These are phyloP conservation scores for Aspergillus carbonarius DNA, from an alignment of 2,329 filamentous ascomycete species.

Conservation along the genomic window DNA sequence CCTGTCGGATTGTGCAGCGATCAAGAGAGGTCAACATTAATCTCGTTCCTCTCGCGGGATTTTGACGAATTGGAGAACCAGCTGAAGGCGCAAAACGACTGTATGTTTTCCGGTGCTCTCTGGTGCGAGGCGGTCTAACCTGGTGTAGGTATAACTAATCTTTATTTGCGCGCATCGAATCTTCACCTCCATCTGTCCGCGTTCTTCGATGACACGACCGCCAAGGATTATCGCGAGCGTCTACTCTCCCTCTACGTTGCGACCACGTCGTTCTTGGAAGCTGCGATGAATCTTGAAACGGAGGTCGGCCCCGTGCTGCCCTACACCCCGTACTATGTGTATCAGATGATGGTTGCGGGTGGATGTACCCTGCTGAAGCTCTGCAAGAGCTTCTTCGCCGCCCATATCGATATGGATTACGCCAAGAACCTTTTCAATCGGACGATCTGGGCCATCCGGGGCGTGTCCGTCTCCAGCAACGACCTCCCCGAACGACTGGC, in stretches of 20 bases:
- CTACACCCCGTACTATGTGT: constrained; percentile 61
- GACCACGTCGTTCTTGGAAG: constrained; percentile 48
- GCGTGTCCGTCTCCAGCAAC: constrained; percentile 61
- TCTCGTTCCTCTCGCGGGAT: constrained; percentile 47
- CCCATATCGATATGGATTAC: constrained; percentile 56
- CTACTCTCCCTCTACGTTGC: constrained; percentile 47
- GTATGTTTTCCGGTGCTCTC: constrained; percentile 26
- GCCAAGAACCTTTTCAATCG: constrained; percentile 58
- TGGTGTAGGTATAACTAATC: constrained; percentile 42
- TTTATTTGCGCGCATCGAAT: constrained; percentile 49
- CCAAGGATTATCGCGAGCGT: constrained; percentile 48
- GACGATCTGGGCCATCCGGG: constrained; percentile 59
- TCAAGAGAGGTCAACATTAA: constrained; percentile 45
- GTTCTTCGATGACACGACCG: constrained; percentile 50
- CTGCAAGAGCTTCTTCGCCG: constrained; percentile 64
- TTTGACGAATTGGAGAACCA: constrained; percentile 56
- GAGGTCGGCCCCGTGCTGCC: constrained; percentile 49
- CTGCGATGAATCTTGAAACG: constrained; percentile 46
- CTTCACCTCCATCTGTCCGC: constrained; percentile 51
- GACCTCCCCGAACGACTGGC: constrained; percentile 64
- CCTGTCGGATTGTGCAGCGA: constrained; percentile 52
- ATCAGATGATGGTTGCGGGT: constrained; percentile 66
- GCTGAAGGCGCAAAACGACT: constrained; percentile 40
- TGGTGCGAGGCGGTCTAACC: neutral
- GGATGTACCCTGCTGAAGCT: constrained; percentile 65